Conservation (phyloP, 257 asterid genomes). For the Ilex aquifolium region DNA sequence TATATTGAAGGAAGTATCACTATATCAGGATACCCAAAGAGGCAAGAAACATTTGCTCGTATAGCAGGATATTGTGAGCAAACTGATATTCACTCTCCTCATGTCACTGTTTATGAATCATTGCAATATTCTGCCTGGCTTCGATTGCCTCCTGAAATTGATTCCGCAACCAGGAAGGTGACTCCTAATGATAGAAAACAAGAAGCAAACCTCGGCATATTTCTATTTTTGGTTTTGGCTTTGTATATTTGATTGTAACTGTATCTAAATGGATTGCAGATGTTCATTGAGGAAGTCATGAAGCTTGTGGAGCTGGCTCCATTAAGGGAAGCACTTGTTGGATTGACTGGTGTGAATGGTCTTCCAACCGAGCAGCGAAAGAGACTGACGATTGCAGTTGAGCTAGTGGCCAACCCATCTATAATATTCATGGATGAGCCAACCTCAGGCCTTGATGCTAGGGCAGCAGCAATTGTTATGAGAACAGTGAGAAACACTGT, state of each 20-base stretch:
- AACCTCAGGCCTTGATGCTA: constrained; percentile 86
- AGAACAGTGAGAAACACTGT: constrained; percentile 90
- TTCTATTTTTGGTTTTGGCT: too few species aligned
- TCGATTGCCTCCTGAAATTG: constrained; percentile 60
- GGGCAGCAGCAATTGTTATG: constrained; percentile 96
- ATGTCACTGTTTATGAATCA: constrained; percentile 66
- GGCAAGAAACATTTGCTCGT: constrained; percentile 71
- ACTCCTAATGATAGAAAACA: background rate
- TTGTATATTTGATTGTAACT: background rate
- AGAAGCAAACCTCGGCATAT: too few species aligned
- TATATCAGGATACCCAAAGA: constrained; percentile 65
- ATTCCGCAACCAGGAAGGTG: constrained; percentile 45
- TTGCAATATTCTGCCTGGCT: constrained; percentile 69
- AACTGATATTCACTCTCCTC: constrained; percentile 79
- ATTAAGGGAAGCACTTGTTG: constrained; percentile 63
- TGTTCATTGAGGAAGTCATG: constrained; percentile 74
- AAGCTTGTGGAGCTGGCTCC: constrained; percentile 68
- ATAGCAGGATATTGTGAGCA: constrained; percentile 86
- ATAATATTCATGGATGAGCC: constrained; percentile 96
- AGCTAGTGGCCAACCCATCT: constrained; percentile 87
- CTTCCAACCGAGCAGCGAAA: constrained; percentile 86
- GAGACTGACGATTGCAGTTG: constrained; percentile 81
- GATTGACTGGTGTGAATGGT: constrained; percentile 72
- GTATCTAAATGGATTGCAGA: too few species aligned
- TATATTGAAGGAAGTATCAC: constrained; percentile 56